Percentiles rank a stretch among this genome's conserved stretches.
Conservation (phyloP, 2,329 filamentous ascomycete genomes). For the Botrytis fragariae region DNA sequence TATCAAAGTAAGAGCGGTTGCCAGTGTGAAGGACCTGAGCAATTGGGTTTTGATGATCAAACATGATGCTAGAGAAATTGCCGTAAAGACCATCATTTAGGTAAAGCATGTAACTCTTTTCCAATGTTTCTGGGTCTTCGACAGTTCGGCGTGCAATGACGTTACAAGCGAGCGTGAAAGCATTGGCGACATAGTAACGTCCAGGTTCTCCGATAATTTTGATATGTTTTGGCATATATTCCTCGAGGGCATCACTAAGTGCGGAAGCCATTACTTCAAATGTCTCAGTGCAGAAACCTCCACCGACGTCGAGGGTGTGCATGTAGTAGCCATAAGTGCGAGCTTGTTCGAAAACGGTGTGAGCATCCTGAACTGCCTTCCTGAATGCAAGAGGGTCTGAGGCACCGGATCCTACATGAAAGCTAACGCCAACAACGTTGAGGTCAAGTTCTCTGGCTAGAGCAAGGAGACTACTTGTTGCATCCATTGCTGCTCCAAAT, state of each 20-base stretch:
- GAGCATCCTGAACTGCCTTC: slow-evolving; percentile 87
- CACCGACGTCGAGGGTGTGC: slow-evolving; percentile 88
- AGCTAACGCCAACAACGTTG: slow-evolving; percentile 93
- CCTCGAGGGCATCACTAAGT: slow-evolving; percentile 75
- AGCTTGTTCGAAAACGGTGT: slow-evolving; percentile 84
- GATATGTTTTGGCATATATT: slow-evolving; percentile 76
- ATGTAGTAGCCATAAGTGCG: slow-evolving; percentile 72
- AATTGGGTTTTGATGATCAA: slow-evolving; percentile 90
- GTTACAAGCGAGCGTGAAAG: slow-evolving; percentile 93
- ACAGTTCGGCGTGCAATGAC: slow-evolving; percentile 93
- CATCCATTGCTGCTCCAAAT: slow-evolving; percentile 88
- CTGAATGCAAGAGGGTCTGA: slow-evolving; percentile 89
- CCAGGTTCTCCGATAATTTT: slow-evolving; percentile 94
- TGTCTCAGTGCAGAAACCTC: slow-evolving; percentile 85
- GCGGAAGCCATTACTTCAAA: slow-evolving; percentile 89
- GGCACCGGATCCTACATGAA: slow-evolving; percentile 95
- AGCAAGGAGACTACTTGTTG: slow-evolving; percentile 71
- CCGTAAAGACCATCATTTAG: slow-evolving; percentile 97
- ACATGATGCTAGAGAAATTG: slow-evolving; percentile 99
- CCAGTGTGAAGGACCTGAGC: slow-evolving; percentile 73
- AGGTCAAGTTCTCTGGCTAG: slow-evolving; percentile 79
- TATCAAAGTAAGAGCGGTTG: slow-evolving; percentile 57
- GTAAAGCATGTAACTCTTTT: slow-evolving; percentile 90
- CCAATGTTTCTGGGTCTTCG: slow-evolving; percentile 61
- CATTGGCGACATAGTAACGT: slow-evolving; percentile 89